Conservation (phyloP, 2,329 filamentous ascomycete genomes). For the Clarireedia sp. region DNA sequence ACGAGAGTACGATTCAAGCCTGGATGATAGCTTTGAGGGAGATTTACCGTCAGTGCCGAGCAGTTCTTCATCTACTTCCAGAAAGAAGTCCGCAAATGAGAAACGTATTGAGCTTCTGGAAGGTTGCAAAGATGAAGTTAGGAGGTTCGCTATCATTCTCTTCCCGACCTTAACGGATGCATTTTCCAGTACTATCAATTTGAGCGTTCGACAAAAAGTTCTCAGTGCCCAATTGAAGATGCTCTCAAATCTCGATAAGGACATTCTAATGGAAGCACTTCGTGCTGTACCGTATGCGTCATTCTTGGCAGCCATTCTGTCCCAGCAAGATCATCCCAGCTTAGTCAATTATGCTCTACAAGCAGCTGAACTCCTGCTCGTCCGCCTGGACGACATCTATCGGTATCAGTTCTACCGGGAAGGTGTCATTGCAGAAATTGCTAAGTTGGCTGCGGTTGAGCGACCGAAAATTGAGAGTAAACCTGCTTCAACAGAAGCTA, state of each 20-base stretch:
- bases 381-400: conserved; percentile 79
- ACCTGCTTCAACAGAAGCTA: conserved; percentile 14
- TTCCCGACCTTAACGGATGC: conserved; percentile 93
- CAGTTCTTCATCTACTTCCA: conserved; percentile 35
- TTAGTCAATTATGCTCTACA: conserved; percentile 83
- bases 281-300: conserved; percentile 89
- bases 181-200: conserved; percentile 94
- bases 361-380: conserved; percentile 79
- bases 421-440: conserved; percentile 87
- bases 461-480: conserved; percentile 13
- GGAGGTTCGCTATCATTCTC: conserved; percentile 85
- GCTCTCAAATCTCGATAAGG: conserved; percentile 85
- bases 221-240: conserved; percentile 95
- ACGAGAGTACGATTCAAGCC: conserved; percentile 39
- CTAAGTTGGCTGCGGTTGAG: conserved; percentile 56
- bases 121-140: conserved; percentile 77
- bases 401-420: conserved; percentile 96
- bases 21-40: conserved; percentile 40
- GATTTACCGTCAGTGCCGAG: conserved; percentile 33
- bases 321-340: conserved; percentile 85
- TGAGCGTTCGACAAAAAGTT: conserved; percentile 90
- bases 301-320: conserved; percentile 88
- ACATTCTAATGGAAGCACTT: conserved; percentile 77
- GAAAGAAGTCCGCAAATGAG: conserved; percentile 58
- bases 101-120: conserved; percentile 75